Conservation (phyloP, 2,329 filamentous ascomycete genomes). For the Claviceps humidiphila region DNA sequence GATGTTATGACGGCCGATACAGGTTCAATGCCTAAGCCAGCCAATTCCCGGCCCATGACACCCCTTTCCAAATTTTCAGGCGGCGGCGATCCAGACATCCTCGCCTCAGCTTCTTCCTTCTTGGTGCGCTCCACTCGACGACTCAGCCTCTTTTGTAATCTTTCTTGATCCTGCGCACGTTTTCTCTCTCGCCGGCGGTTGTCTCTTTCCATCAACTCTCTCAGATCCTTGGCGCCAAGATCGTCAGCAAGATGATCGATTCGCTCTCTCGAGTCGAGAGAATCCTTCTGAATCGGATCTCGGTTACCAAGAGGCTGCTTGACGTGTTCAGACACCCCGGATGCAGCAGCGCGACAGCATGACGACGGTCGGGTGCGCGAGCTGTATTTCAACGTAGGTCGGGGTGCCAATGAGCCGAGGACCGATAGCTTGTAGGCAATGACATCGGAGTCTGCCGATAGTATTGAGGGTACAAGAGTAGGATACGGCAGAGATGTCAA, state of each 20-base stretch:
- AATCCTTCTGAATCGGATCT: slow-evolving; percentile 46
- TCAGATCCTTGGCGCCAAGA: slow-evolving; percentile 68
- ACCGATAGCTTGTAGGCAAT: slow-evolving; percentile 65
- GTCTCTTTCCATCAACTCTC: slow-evolving; percentile 85
- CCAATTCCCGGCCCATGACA: slow-evolving; percentile 43
- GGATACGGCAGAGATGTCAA: slow-evolving; percentile 63
- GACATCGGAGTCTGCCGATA: slow-evolving; percentile 63
- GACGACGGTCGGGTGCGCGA: slow-evolving; percentile 46
- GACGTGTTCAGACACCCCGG: slow-evolving; percentile 35
- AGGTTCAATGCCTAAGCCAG: slow-evolving; percentile 43
- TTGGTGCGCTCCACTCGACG: slow-evolving; percentile 54
- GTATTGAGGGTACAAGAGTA: slow-evolving; percentile 62
- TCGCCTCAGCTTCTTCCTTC: slow-evolving; percentile 42
- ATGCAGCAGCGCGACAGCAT: slow-evolving; percentile 27
- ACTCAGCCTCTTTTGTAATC: slow-evolving; percentile 49
- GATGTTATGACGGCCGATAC: slow-evolving; percentile 43
- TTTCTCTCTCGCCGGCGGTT: slow-evolving; percentile 66
- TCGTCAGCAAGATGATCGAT: slow-evolving; percentile 68
- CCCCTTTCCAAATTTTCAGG: slow-evolving; percentile 47
- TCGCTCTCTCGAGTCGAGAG: slow-evolving; percentile 46
- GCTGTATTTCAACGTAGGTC: slow-evolving; percentile 68
- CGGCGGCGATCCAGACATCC: slow-evolving; percentile 35
- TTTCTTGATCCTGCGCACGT: slow-evolving; percentile 52
- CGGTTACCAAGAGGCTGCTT: slow-evolving; percentile 38
- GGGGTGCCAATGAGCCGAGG: slow-evolving; percentile 69